phyloP scores from a whole-genome alignment of 108 stramenopile genomes.

The Cyclotella cryptica region DNA sequence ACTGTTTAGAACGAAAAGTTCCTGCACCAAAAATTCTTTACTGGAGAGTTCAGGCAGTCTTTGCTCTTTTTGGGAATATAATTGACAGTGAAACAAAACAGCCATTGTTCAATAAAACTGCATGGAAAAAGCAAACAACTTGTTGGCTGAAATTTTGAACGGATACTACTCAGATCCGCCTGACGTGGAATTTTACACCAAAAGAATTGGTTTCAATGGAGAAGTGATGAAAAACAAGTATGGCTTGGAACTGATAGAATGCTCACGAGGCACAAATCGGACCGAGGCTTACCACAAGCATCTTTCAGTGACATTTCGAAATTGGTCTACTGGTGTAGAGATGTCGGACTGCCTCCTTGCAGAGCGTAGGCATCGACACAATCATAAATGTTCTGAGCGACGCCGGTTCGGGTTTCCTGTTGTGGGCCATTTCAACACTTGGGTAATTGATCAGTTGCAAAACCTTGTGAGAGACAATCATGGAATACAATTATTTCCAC shows the following conservation, averaged over 20 bases:
- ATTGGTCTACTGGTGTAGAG: conserved; percentile 35
- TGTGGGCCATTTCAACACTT: conserved; percentile 38
- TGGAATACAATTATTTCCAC: background rate
- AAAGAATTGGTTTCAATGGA: conserved; percentile 19
- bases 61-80: conserved; percentile 22
- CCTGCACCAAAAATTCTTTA: conserved; percentile 26
- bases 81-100: conserved; percentile 35
- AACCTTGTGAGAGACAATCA: conserved; percentile 24
- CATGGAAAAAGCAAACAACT: conserved; percentile 54
- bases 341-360: conserved; percentile 29
- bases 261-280: conserved; percentile 39
- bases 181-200: conserved; percentile 28
- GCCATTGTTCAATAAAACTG: conserved; percentile 38
- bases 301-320: conserved; percentile 32
- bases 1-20: conserved; percentile 12
- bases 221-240: conserved; percentile 15
- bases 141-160: conserved; percentile 35
- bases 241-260: conserved; percentile 36
- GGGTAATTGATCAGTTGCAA: conserved; percentile 39
- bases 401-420: conserved; percentile 30
- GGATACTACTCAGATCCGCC: conserved; percentile 47
- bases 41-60: conserved; percentile 52
- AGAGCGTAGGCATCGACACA: conserved; percentile 37
- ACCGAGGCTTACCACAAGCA: conserved; percentile 38
- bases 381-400: conserved; percentile 30